Base-by-base conservation (phyloP, 2,329 filamentous ascomycete species). In the Arachnomyces sp. region DNA sequence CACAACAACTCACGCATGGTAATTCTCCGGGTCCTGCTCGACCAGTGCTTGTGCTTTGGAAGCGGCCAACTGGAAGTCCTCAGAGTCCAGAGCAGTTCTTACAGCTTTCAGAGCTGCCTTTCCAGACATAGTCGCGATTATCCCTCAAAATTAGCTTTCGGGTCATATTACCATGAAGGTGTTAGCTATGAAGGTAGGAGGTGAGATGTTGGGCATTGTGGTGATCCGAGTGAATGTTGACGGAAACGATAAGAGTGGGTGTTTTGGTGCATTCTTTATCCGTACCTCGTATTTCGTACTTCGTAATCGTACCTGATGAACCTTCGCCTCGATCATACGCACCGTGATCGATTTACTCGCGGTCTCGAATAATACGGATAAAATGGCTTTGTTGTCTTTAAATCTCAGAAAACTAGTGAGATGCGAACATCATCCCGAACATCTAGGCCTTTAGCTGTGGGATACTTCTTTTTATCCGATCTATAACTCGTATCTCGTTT, bases 31-130 rank as follows among this genome's bases (percentile, higher is more conserved):
- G 46, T 95, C 88, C 48, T 76, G 75, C 39, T 80, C 71, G 35
- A 95, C 67, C 29, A 93, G 70, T 18, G 76, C 74, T 45, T 78
- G 73, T 3, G 86, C 80, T 57, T 87, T 79, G 21, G 75, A 68
- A 37, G 82, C 73, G 32, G 84, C 87, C 54, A 84, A 80, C 44
- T 84, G 82, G 68, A 82, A 95, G 55, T 92, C 83, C 53, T 85
- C 77, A 44, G 80, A 75, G 56, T 86, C 84, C 50, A 95, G 74
- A 34, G 83, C 81, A 48, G 84, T 75, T 57, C 83, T 85, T 49
- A 92, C 84, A 50, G 82, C 78, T 68, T 94, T 95, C 52, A 95
- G 71, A 44, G 81, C 78, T 39, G 81, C 75, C 67, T 94, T 95
- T 58, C 49, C 55, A 45, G 63, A 62, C 63, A 65, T 66, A 41